These are phyloP conservation scores for Colletotrichum sansevieriae DNA, from an alignment of 2,329 filamentous ascomycete species.

Conservation along the genomic window DNA sequence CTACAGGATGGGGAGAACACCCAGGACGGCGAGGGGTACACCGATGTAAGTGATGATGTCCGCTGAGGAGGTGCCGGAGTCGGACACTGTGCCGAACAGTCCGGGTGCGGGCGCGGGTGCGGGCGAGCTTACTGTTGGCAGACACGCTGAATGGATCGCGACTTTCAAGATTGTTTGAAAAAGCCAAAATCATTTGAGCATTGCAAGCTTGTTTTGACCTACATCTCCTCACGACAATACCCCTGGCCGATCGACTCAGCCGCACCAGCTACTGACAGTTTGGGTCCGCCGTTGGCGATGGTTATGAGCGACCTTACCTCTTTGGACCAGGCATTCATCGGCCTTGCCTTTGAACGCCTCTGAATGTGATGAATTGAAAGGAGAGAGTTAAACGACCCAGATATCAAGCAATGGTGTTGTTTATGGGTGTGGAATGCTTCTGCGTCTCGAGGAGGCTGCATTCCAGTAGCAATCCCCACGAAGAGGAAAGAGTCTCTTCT, in stretches of 20 bases:
- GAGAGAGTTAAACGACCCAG: too few relatives aligned
- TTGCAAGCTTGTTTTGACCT: too few relatives aligned
- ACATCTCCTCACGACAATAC: background rate
- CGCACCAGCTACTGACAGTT: constrained; percentile 28
- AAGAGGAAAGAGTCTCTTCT: too few relatives aligned
- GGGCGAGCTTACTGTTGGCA: too few relatives aligned
- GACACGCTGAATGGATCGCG: background rate
- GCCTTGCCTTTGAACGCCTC: background rate
- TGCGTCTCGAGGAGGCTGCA: too few relatives aligned
- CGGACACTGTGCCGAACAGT: constrained; percentile 18
- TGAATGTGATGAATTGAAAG: background rate
- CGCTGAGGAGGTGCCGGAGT: constrained; percentile 15
- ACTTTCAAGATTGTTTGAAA: background rate
- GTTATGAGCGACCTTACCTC: background rate
- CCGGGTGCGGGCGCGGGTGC: background rate
- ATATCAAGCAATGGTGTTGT: too few relatives aligned
- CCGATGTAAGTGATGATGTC: constrained; percentile 42
- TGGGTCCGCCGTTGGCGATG: constrained; percentile 31
- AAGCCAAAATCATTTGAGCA: too few relatives aligned
- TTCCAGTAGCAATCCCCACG: too few relatives aligned
- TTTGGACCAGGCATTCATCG: background rate
- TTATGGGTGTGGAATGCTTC: too few relatives aligned
- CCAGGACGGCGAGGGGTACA: constrained; percentile 68
- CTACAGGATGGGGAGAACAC: constrained; percentile 74
- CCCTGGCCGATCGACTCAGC: constrained; percentile 30